Conservation (phyloP, 108 stramenopile genomes). For the Skeletonema menzelii region DNA sequence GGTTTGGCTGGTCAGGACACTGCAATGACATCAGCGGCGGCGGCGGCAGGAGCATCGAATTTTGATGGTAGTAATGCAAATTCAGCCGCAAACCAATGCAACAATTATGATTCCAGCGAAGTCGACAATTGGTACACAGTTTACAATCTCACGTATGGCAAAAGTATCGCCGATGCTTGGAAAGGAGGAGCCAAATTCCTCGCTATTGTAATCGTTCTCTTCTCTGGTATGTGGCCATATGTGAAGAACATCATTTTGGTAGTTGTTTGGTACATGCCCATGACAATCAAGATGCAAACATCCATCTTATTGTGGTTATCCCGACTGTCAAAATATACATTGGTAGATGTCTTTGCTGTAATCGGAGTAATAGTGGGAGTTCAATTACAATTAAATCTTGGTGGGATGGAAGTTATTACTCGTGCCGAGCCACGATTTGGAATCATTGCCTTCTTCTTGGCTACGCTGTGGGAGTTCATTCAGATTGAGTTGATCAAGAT, state of each 20-base stretch:
- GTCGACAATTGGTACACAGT: constrained; percentile 39
- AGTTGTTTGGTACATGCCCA: constrained; percentile 44
- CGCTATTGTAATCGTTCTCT: constrained; percentile 40
- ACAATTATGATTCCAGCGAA: constrained; percentile 18
- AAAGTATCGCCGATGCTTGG: constrained; percentile 52
- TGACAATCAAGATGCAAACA: constrained; percentile 16
- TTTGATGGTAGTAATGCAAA: not conserved
- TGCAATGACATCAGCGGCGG: no score
- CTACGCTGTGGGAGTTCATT: constrained; percentile 48
- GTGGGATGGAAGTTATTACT: constrained; percentile 33
- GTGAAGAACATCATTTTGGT: constrained; percentile 44
- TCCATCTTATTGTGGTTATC: constrained; percentile 39
- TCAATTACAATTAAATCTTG: constrained; percentile 45
- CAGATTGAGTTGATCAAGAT: constrained; percentile 45
- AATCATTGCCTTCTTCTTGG: constrained; percentile 47
- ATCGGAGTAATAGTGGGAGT: constrained; percentile 44
- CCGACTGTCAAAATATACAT: constrained; percentile 49
- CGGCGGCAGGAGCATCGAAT: not conserved
- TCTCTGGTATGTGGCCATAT: constrained; percentile 55
- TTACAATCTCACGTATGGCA: constrained; percentile 42
- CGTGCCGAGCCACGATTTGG: constrained; percentile 45
- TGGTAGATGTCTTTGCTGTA: constrained; percentile 51
- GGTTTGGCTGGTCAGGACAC: not conserved
- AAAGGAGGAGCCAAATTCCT: constrained; percentile 48
- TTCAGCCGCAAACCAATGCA: constrained; percentile 9